Evolutionary conservation across 345 rosid genomes (phyloP), one percentile per base, ranked within the genome.

Genomic region (Carallia pectinifolia): DNA sequence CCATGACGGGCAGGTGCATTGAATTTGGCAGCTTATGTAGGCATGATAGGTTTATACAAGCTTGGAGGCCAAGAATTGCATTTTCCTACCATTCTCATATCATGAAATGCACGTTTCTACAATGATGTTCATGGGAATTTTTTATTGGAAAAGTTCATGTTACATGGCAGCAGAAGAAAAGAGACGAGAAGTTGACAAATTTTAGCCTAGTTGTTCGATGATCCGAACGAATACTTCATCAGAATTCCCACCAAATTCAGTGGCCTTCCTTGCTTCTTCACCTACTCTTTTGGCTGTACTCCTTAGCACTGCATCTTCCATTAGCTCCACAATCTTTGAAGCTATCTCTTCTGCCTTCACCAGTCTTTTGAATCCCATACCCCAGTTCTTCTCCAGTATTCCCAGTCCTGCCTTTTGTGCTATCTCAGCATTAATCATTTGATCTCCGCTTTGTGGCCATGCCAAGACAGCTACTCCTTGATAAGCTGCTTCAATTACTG

Each of bases 401-500:
- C 67, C 55, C 1, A 64, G 36, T 64, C 33, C 36, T 47, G 31
- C 59, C 8, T 55, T 55, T 55, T 55, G 5, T 19, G 9, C 31
- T n/a, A 55, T 6, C 0, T n/a, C 33, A 7, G 59, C 59, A 23
- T 55, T 55, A 6, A 55, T 7, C 31, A 7, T 39, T 6, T 71
- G 74, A 31, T 71, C 74, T 30, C 74, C 74, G 13, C 40, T 7
- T n/a, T n/a, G 10, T 16, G 74, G 74, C 74, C 74, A 71, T 39
- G 68, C 69, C 54, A 71, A 19, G 13, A 71, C 13, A 0, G 62
- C 40, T 34, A 71, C 30, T 1, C 74, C 74, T 18, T 36, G 10
- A 34, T 15, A 37, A 1, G 62, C 62, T n/a, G 74, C 68, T 31
- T 71, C 74, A 54, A 29, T 30, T 56, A 53, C 52, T 16, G 74